These are phyloP conservation scores for Cercospora sp. DNA, from an alignment of 2,329 filamentous ascomycete genomes.

Conservation along the genomic window DNA sequence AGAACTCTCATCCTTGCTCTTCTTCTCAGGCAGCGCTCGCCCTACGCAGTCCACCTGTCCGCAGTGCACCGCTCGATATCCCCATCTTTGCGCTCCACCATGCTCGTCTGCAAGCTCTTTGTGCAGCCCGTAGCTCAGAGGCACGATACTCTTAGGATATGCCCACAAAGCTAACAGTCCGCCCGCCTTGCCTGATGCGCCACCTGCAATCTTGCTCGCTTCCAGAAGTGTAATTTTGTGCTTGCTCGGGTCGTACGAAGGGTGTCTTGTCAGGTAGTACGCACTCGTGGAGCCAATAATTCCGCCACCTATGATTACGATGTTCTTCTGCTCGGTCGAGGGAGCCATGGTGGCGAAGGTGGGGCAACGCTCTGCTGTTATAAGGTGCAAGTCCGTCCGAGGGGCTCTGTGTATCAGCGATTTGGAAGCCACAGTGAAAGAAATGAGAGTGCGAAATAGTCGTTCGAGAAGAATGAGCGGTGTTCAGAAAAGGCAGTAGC, in stretches of 20 bases:
- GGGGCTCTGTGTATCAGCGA: not conserved
- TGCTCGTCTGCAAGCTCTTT: conserved; percentile 82
- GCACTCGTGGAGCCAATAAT: conserved; percentile 91
- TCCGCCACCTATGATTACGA: conserved; percentile 66
- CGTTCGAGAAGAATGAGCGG: not conserved
- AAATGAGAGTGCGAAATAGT: not conserved
- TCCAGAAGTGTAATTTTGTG: conserved; percentile 86
- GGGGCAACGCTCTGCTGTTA: not conserved
- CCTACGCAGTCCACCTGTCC: conserved; percentile 63
- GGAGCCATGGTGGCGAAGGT: conserved; percentile 33
- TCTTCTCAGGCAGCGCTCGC: conserved; percentile 38
- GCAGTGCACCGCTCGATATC: conserved; percentile 77
- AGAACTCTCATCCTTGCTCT: conserved; percentile 30
- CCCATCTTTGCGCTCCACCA: conserved; percentile 76
- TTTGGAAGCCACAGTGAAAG: conserved; percentile 1
- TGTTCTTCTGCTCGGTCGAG: conserved; percentile 34
- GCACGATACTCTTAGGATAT: conserved; percentile 80
- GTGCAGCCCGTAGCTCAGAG: conserved; percentile 81
- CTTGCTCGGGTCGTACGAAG: conserved; percentile 70
- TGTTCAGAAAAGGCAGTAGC: not conserved
- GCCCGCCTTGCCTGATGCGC: conserved; percentile 91
- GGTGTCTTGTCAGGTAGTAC: conserved; percentile 86
- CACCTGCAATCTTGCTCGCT: conserved; percentile 80
- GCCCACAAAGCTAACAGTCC: conserved; percentile 90
- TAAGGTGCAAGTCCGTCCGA: not conserved